Conservation (phyloP, 495 filamentous ascomycete genomes). For the Podospora pseudopauciseta region DNA sequence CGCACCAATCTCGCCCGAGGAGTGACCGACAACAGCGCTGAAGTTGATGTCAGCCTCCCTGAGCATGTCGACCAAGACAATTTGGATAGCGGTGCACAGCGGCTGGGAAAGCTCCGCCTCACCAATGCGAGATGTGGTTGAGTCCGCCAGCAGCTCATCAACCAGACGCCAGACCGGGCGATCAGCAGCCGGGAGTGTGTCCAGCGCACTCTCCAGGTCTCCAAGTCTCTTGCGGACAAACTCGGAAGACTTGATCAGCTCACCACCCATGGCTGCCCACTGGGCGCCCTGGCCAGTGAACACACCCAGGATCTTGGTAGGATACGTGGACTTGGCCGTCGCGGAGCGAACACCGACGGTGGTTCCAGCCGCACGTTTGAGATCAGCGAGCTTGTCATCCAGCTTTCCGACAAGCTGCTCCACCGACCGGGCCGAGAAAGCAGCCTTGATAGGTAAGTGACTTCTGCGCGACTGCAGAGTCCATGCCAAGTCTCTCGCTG, state of each 20-base stretch:
- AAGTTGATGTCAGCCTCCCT: slow-evolving; percentile 38
- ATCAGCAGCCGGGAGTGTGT: not conserved
- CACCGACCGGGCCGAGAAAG: too few relatives aligned
- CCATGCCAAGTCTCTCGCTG: not conserved
- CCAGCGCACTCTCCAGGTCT: not conserved
- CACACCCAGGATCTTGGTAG: slow-evolving; percentile 13
- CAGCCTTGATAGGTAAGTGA: too few relatives aligned
- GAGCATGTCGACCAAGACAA: slow-evolving; percentile 49
- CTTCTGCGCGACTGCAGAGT: slow-evolving; percentile 3
- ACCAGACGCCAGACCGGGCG: slow-evolving; percentile 7
- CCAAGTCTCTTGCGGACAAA: not conserved
- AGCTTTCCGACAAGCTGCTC: too few relatives aligned
- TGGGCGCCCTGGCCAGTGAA: slow-evolving; percentile 19
- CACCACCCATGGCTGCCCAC: not conserved
- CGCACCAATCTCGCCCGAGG: slow-evolving; percentile 57
- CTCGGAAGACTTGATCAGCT: too few relatives aligned
- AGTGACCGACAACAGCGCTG: slow-evolving; percentile 54
- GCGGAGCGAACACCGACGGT: too few relatives aligned
- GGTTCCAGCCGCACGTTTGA: too few relatives aligned
- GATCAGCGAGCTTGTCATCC: too few relatives aligned
- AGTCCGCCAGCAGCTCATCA: slow-evolving; percentile 8
- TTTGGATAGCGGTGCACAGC: slow-evolving; percentile 46
- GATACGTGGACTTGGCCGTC: too few relatives aligned
- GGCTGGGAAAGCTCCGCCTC: slow-evolving; percentile 46
- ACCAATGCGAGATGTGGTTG: slow-evolving; percentile 20